Evolutionary conservation across 768 basidiomycete genomes (phyloP), one percentile per base, ranked within the genome.

Genomic region (Macrolepiota albuminosa): DNA sequence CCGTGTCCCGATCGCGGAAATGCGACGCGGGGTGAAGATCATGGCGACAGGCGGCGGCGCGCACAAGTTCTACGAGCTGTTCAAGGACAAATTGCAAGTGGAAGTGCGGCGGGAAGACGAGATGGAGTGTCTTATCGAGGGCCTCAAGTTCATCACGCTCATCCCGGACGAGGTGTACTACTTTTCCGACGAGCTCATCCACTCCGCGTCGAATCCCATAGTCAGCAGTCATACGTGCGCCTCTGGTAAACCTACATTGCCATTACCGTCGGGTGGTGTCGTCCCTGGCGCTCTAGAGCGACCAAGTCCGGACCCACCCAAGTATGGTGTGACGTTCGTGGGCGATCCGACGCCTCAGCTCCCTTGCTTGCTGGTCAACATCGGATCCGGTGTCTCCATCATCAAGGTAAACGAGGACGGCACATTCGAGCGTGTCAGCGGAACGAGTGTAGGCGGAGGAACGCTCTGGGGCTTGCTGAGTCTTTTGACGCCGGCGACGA

Each of bases 11-110:
- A 85, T 95, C 64, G 89, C 87, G 61, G 88, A 93, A 68, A 98
- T 98, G 95, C 85, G 90, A 65, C 79, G 82, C 57, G 87, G 90
- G 42, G 95, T 99, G 67, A 94, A 95, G 78, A 94, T 99, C 67
- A 91, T 98, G 86, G 95, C 95, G 6, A 99, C 97, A 0, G 97
- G 97, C 18, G 97, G 97, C 18, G 97, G 97, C 40, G 96, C 96
- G 45, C 94, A 97, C 80, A 87, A 84, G 69, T 98, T 95, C 76
- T 88, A 95, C 72, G 89, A 91, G 67, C 76, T 91, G 54, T 89
- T 99, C 72, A 79, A 79, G 54, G 77, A 77, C 24, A 84, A 84
- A 63, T 77, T 98, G 14, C 85, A 80, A 31, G 92, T 98, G 54
- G 93, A 95, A 69, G 93, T 98, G 46, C 77, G 79, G 61, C 75